These are phyloP conservation scores for Paraphoma sp. DNA, from an alignment of 2,329 filamentous ascomycete genomes.

Conservation along the genomic window DNA sequence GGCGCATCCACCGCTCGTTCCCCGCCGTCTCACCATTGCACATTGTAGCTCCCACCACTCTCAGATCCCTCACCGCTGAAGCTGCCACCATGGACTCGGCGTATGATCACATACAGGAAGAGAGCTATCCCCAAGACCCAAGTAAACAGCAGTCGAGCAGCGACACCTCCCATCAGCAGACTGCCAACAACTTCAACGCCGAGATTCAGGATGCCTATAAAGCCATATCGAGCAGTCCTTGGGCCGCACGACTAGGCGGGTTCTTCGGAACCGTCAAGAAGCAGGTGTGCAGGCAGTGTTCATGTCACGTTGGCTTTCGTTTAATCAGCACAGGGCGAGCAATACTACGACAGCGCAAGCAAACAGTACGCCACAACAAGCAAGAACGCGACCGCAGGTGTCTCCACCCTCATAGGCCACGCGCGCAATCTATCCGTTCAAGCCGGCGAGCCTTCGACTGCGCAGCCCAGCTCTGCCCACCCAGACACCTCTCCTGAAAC, in stretches of 20 bases:
- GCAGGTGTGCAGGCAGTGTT: conserved; percentile 65
- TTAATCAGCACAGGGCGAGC: conserved; percentile 68
- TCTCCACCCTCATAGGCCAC: conserved; percentile 75
- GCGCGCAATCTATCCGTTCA: conserved; percentile 75
- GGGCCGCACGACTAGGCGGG: conserved; percentile 87
- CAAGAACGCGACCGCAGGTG: conserved; percentile 81
- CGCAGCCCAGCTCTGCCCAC: conserved; percentile 12
- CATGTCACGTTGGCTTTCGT: background rate
- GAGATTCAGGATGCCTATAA: conserved; percentile 96
- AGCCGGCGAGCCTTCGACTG: conserved; percentile 21
- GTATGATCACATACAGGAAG: conserved; percentile 95
- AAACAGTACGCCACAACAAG: conserved; percentile 83
- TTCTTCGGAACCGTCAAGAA: conserved; percentile 93
- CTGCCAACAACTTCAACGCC: conserved; percentile 70
- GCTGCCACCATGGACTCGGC: conserved; percentile 81
- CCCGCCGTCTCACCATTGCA: background rate
- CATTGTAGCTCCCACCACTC: background rate
- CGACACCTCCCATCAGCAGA: conserved; percentile 43
- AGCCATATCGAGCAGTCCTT: conserved; percentile 87
- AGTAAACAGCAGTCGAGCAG: conserved; percentile 58
- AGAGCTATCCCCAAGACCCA: conserved; percentile 63
- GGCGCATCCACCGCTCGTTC: too few relatives aligned
- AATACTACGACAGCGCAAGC: conserved; percentile 81
- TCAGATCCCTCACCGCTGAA: background rate
- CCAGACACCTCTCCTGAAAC: conserved; percentile 17